These are phyloP conservation scores for Rhizopus stolonifer DNA, from an alignment of 371 early-diverging fungal genomes.

Conservation along the genomic window DNA sequence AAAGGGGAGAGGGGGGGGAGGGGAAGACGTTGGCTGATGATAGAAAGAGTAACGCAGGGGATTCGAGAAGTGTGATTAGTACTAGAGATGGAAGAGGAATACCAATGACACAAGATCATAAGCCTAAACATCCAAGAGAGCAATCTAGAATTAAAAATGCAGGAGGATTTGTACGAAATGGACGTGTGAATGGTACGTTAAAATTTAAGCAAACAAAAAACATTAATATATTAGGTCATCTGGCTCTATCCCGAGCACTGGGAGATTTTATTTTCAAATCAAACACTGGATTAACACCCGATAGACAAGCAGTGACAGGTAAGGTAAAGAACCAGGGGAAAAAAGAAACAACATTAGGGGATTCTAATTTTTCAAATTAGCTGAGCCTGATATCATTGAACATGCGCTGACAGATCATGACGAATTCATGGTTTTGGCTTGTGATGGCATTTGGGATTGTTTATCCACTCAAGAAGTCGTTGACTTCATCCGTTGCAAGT, in stretches of 20 bases:
- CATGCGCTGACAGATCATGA: constrained; percentile 65
- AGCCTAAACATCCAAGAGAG: constrained; percentile 80
- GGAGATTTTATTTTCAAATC: constrained; percentile 95
- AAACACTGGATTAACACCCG: constrained; percentile 67
- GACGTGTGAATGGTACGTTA: constrained; percentile 85
- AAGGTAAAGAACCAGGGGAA: neutral
- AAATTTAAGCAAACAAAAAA: neutral
- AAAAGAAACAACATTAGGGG: neutral
- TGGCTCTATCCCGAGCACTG: constrained; percentile 91
- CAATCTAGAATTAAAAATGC: constrained; percentile 74
- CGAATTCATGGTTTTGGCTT: constrained; percentile 91
- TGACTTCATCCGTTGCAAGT: constrained; percentile 67
- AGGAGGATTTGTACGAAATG: constrained; percentile 93
- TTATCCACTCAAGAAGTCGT: constrained; percentile 83
- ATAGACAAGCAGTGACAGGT: constrained; percentile 88
- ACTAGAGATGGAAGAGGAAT: constrained; percentile 63
- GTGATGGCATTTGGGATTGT: constrained; percentile 98
- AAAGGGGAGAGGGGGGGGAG: neutral
- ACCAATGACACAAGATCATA: constrained; percentile 86
- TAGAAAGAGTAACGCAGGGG: constrained; percentile 82
- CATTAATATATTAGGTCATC: constrained; percentile 70
- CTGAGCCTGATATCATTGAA: constrained; percentile 77
- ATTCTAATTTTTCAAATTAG: constrained; percentile 23
- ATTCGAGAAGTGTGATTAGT: constrained; percentile 86
- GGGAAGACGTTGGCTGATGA: neutral